A percentile compares a stretch with the other conserved stretches of the same genome.
Conservation (phyloP, 306 rosid species). For the Lathyrus sativus region DNA sequence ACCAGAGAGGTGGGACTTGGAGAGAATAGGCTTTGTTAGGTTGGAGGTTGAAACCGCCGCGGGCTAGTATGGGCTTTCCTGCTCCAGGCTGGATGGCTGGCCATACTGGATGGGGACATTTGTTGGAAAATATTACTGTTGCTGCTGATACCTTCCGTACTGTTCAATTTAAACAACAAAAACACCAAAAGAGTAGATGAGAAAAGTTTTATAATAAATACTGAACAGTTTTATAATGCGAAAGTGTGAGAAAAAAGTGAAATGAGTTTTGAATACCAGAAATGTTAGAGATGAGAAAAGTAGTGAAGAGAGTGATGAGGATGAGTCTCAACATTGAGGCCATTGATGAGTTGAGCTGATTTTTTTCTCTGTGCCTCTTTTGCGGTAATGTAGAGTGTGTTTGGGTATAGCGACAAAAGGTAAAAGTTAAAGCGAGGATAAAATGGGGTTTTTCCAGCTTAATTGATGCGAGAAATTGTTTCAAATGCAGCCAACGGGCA, state of each 20-base stretch:
- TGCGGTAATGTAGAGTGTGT: neutral
- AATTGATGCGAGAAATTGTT: neutral
- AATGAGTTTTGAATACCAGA: neutral
- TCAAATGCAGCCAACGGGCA: neutral
- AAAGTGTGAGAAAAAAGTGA: neutral
- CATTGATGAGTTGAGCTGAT: neutral
- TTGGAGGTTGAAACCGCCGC: slow-evolving; percentile 79
- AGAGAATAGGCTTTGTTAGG: slow-evolving; percentile 64
- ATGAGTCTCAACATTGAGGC: neutral
- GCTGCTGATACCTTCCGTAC: slow-evolving; percentile 51
- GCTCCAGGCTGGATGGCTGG: slow-evolving; percentile 92
- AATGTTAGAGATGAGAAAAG: neutral
- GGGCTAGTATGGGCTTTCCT: slow-evolving; percentile 75
- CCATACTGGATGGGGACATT: slow-evolving; percentile 89
- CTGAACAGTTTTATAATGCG: neutral
- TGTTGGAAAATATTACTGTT: slow-evolving; percentile 59
- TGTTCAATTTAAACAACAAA: slow-evolving; percentile 8
- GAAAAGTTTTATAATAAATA: no score
- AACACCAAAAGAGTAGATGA: neutral
- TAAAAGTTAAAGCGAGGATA: neutral
- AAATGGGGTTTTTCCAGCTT: neutral
- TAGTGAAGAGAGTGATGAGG: neutral
- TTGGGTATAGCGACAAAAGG: neutral
- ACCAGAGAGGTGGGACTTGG: slow-evolving; percentile 78
- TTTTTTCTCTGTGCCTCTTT: neutral